A percentile compares a stretch with the other conserved stretches of the same genome.
Evolutionary conservation across 192 early-diverging fungal genomes (phyloP).

Genomic region (Spizellomyces sp.): DNA sequence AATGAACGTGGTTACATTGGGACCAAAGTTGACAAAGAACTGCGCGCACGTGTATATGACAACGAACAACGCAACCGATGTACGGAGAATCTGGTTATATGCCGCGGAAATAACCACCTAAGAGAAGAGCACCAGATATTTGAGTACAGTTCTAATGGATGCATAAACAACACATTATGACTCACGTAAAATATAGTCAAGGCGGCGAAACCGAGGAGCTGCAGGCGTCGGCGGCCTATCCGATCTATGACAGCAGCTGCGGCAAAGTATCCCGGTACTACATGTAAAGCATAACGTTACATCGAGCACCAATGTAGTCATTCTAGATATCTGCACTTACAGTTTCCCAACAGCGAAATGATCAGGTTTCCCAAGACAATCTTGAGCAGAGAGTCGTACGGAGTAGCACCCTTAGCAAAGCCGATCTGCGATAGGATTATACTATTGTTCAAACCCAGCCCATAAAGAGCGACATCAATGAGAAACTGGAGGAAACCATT

Average conservation of each 20-base stretch:
- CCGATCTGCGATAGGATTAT: slow-evolving; percentile 29
- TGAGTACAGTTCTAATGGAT: slow-evolving; percentile 56
- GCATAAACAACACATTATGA: too few relatives aligned
- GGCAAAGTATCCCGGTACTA: too few relatives aligned
- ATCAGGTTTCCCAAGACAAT: slow-evolving; percentile 77
- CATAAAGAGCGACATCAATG: slow-evolving; percentile 22
- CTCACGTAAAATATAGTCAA: too few relatives aligned
- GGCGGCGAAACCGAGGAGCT: too few relatives aligned
- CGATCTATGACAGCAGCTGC: too few relatives aligned
- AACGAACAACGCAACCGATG: slow-evolving; percentile 72
- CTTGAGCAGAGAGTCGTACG: slow-evolving; percentile 49
- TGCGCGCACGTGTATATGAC: slow-evolving; percentile 66
- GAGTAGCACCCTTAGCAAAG: slow-evolving; percentile 36
- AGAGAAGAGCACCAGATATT: too few relatives aligned
- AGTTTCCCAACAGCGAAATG: slow-evolving; percentile 60
- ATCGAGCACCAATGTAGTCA: too few relatives aligned
- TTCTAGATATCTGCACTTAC: too few relatives aligned
- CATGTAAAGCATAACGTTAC: too few relatives aligned
- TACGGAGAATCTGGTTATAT: slow-evolving; percentile 73
- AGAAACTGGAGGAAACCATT: slow-evolving; percentile 10
- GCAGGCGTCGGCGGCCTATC: too few relatives aligned
- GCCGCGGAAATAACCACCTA: not conserved
- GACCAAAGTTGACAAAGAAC: slow-evolving; percentile 90
- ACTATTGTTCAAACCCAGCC: slow-evolving; percentile 28
- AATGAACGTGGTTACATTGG: slow-evolving; percentile 87